Evolutionary conservation across 345 rosid genomes (phyloP).

Genomic region (Eucalyptus leucophloia): DNA sequence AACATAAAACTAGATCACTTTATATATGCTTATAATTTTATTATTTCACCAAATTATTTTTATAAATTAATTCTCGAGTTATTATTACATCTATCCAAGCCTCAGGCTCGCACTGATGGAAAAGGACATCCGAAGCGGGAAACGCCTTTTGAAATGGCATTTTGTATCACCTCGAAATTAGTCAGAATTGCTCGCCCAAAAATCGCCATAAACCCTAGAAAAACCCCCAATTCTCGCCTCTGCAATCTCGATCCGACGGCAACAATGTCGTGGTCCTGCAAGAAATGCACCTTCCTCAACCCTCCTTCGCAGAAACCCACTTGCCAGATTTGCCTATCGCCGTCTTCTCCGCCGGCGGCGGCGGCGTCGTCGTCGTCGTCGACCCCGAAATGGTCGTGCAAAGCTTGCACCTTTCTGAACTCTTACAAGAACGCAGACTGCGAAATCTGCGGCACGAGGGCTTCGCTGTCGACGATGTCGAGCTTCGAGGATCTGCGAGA

Average conservation of each 20-base stretch:
- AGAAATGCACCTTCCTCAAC: slow-evolving; percentile 81
- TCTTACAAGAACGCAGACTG: slow-evolving; percentile 53
- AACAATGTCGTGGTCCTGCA: slow-evolving; percentile 60
- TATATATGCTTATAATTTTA: too few species aligned
- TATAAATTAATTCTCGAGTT: background rate
- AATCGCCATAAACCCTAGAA: slow-evolving; percentile 5
- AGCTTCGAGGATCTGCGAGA: slow-evolving; percentile 39
- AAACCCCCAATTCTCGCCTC: background rate
- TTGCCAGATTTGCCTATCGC: slow-evolving; percentile 53
- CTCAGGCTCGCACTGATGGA: background rate
- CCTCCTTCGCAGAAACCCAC: slow-evolving; percentile 50
- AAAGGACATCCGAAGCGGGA: background rate
- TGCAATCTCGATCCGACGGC: background rate
- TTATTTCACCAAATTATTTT: background rate
- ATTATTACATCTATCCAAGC: background rate
- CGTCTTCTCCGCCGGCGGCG: slow-evolving; percentile 2
- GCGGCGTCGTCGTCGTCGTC: slow-evolving; percentile 2
- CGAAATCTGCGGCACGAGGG: slow-evolving; percentile 55
- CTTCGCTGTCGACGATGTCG: slow-evolving; percentile 25
- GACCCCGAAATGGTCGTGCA: slow-evolving; percentile 69
- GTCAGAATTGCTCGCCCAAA: background rate
- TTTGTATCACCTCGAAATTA: background rate
- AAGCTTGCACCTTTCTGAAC: slow-evolving; percentile 84
- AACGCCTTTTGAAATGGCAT: background rate
- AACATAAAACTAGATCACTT: background rate